Evolutionary conservation across 2,329 filamentous ascomycete species (phyloP), one percentile per base, ranked within the genome.

Genomic region (Penicillium sp.): DNA sequence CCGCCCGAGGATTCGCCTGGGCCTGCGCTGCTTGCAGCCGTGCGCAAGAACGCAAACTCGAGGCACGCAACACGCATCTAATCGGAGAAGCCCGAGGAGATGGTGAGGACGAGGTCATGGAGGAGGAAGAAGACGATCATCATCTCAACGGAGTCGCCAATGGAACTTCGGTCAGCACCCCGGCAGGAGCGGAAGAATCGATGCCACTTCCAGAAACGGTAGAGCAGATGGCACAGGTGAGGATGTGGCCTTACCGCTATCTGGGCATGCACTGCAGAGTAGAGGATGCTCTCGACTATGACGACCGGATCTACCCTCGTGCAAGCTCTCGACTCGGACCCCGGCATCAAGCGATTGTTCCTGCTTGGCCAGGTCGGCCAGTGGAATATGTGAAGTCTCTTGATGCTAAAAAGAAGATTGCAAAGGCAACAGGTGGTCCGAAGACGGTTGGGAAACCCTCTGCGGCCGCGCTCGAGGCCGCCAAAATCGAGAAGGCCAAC

Each of bases 1-100:
- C 94, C 18, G 96, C 93, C 43, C 87, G 94, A 72, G 94, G 94
- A 36, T 99, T 99, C 74, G 94, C 91, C 4, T 99, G 94, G 94
- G 93, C 94, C 28, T 99, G 94, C 72, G 94, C 90, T 49, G 88
- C 93, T 53, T 99, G 94, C 74, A 96, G 91, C 72, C 87, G 93
- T 65, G 92, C 90, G n/a, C 92, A 96, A 69, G 94, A 97, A 73
- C 86, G 89, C 63, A 95, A 89, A 71, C 79, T 96, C 26, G 92
- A 97, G 76, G 90, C 91, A 53, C 86, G 91, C 53, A 87, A 95
- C 68, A 95, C 91, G 0, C 90, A 92, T 23, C 85, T 86, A 44
- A 74, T 88, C 24, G 81, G 83, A 42, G 79, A 79, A 34, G 67
- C 73, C 29, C 76, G 73, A 13, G 73, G 74, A 4, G 83, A 84